Percentiles rank a stretch among this genome's conserved stretches.
phyloP scores from a whole-genome alignment of 192 early-diverging fungal genomes.

The Backusella parvicylindrica region DNA sequence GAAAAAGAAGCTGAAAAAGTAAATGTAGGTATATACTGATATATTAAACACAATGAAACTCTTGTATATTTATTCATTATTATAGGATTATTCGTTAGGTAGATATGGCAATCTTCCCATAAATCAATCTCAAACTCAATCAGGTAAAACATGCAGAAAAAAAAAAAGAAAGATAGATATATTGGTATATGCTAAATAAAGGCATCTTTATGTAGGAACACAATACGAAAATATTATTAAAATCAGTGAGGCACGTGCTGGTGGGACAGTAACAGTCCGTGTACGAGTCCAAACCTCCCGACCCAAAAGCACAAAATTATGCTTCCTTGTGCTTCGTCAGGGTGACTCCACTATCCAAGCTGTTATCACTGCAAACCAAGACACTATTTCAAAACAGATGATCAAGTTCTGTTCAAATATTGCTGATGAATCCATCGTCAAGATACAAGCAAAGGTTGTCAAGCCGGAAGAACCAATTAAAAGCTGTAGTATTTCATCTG shows the following conservation, averaged over 20 bases:
- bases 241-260: conserved; percentile 58
- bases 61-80: not conserved
- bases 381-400: conserved; percentile 90
- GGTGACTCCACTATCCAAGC: conserved; percentile 86
- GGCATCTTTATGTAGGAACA: conserved; percentile 34
- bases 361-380: conserved; percentile 67
- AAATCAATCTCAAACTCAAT: conserved; percentile 81
- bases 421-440: conserved; percentile 84
- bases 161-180: not conserved
- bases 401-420: conserved; percentile 85
- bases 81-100: conserved; percentile 73
- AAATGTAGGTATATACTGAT: conserved; percentile 19
- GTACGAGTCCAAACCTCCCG: conserved; percentile 90
- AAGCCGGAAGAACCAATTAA: conserved; percentile 80
- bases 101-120: conserved; percentile 84
- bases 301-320: conserved; percentile 75
- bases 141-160: conserved; percentile 37
- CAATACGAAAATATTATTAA: conserved; percentile 62
- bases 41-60: not conserved
- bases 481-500: conserved; percentile 88
- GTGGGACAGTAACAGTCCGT: conserved; percentile 75
- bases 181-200: not conserved
- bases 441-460: conserved; percentile 76
- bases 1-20: conserved; percentile 65
- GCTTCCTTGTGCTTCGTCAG: conserved; percentile 91